Percentiles rank a stretch among this genome's conserved stretches.
Evolutionary conservation across 2,329 filamentous ascomycete species (phyloP).

Genomic region (Aspergillus melleus): DNA sequence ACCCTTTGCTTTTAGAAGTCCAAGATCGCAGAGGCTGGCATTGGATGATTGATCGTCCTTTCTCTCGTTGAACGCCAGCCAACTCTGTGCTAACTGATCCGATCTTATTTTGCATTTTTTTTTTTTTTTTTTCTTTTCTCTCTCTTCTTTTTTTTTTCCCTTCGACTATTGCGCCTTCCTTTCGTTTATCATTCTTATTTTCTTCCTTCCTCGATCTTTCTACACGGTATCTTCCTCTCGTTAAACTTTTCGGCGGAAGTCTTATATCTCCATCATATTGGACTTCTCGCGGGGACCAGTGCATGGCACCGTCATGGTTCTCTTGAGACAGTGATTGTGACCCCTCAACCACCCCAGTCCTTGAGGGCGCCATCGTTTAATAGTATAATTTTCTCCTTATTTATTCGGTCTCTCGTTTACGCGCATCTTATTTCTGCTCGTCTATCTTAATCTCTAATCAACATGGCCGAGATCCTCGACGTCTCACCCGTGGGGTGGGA

Average conservation of each 20-base stretch:
- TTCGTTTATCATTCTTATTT: background rate
- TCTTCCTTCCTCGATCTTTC: background rate
- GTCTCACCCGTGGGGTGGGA: slow-evolving; percentile 35
- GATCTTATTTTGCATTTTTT: too few species aligned
- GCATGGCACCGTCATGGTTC: slow-evolving; percentile 3
- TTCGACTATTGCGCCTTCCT: background rate
- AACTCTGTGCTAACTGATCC: background rate
- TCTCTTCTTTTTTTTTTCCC: slow-evolving; percentile 5
- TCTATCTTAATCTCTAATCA: slow-evolving; percentile 19
- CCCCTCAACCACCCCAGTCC: slow-evolving; percentile 1
- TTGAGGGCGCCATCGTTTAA: slow-evolving; percentile 1
- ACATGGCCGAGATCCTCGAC: slow-evolving; percentile 31
- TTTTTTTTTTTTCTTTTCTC: background rate
- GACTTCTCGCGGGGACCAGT: background rate
- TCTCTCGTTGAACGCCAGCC: background rate
- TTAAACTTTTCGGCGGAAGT: background rate
- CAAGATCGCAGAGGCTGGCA: background rate
- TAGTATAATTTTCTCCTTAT: slow-evolving; percentile 3
- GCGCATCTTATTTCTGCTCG: background rate
- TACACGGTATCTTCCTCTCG: background rate
- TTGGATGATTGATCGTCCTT: background rate
- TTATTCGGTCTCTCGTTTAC: slow-evolving; percentile 13
- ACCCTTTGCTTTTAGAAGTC: background rate
- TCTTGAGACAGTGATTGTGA: background rate
- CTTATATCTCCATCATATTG: background rate